Base-by-base conservation (phyloP, 208 protist genomes). In the Vickermania spadyakhi region DNA sequence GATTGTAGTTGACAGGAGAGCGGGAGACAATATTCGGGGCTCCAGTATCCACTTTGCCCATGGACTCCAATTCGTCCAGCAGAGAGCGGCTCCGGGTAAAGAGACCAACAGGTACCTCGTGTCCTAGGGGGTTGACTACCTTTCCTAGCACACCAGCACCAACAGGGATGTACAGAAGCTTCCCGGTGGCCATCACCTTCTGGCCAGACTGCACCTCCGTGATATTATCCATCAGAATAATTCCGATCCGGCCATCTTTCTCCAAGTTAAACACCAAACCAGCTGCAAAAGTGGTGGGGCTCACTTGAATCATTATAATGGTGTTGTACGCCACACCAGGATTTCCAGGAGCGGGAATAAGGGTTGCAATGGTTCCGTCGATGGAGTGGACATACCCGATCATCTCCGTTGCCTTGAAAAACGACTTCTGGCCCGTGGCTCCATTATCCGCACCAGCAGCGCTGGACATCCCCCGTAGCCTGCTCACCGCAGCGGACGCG, bases 11-110 rank as follows among this genome's bases (percentile, higher is more conserved):
- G 52, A 97, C 93, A 21, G 93, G 92, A 41, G 83, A 75, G 66
- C 90, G 81, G 23, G 86, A 89, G 49, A 96, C 91, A 59, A 96
- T 97, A 58, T 94, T 95, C n/a, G 93, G 93, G 28, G 93, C 93
- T 66, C 89, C 89, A 31, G 89, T 73, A 42, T 95, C 87, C 23
- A 97, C 89, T 76, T 89, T 91, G 22, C 83, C 72, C 56, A 93
- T 71, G 45, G 73, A 60, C 41, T 84, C 64, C 42, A 73, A 62
- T 13, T 54, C 31, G 21, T 66, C 56, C 60, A 83, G 73, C 61
- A 89, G 56, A 31, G 67, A 28, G 52, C 77, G 71, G 59, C 76
- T 85, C 60, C 76, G 77, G 49, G 68, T 73, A 55, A 81, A 69
- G 54, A 90, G 66, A 29, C 79, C 79, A 3, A 86, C 79, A 11